These are phyloP conservation scores for Tuber aestivum DNA, from an alignment of 495 filamentous ascomycete species.

Conservation along the genomic window DNA sequence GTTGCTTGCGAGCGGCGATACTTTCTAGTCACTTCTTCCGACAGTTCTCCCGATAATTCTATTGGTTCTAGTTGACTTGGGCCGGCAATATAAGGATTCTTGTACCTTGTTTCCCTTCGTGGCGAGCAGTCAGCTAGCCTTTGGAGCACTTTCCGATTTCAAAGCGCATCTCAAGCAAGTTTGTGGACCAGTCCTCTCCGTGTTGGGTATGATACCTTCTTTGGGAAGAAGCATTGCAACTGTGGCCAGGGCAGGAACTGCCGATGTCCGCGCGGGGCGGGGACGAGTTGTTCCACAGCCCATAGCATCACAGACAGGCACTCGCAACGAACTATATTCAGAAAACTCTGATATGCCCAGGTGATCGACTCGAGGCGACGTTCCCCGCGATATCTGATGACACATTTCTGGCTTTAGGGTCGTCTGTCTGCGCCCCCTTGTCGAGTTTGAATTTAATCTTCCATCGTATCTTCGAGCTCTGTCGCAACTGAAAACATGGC, in stretches of 20 bases:
- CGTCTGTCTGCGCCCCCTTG: too few relatives aligned
- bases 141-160: not conserved
- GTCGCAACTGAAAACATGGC: too few relatives aligned
- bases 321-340: not conserved
- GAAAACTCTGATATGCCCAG: not conserved
- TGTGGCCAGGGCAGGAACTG: not conserved
- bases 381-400: too few relatives aligned
- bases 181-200: not conserved
- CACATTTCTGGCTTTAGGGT: too few relatives aligned
- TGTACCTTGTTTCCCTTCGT: not conserved
- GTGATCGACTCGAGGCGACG: too few relatives aligned
- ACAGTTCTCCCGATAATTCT: not conserved
- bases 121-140: not conserved
- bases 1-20: too few relatives aligned
- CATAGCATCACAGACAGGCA: not conserved
- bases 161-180: not conserved
- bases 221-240: not conserved
- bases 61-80: not conserved
- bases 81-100: not conserved
- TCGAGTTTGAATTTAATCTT: too few relatives aligned
- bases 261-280: not conserved
- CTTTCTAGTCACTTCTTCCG: too few relatives aligned
- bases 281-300: not conserved
- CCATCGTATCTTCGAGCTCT: too few relatives aligned
- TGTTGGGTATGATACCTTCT: not conserved